phyloP scores from a whole-genome alignment of 2,329 filamentous ascomycete genomes.

The Diplodia sapinea region DNA sequence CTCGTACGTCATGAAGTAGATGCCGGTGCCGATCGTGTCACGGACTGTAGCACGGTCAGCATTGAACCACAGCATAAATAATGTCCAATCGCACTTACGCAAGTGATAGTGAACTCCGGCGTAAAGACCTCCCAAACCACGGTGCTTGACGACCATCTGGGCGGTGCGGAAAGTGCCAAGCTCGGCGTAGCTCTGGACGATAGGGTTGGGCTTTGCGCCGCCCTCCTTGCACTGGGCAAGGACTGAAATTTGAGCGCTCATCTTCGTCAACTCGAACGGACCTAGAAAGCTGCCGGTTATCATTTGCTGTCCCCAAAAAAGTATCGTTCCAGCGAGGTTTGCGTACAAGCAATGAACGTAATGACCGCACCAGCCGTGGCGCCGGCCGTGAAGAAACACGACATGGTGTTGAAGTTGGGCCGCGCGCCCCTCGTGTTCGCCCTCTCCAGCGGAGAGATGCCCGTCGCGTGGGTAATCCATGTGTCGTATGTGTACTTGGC shows the following conservation, averaged over 20 bases:
- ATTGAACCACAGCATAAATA: neutral
- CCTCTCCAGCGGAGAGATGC: slow-evolving; percentile 73
- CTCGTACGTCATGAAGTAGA: slow-evolving; percentile 91
- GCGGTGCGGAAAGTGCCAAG: slow-evolving; percentile 79
- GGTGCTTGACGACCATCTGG: slow-evolving; percentile 75
- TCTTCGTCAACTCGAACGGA: slow-evolving; percentile 88
- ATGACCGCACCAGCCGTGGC: slow-evolving; percentile 81
- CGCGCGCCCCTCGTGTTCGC: slow-evolving; percentile 73
- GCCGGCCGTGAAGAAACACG: slow-evolving; percentile 78
- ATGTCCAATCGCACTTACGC: slow-evolving; percentile 58
- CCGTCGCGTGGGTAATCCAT: slow-evolving; percentile 68
- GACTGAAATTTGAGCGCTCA: slow-evolving; percentile 84
- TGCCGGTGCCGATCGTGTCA: slow-evolving; percentile 80
- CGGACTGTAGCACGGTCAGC: slow-evolving; percentile 61
- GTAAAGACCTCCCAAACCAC: slow-evolving; percentile 75
- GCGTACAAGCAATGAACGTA: slow-evolving; percentile 74
- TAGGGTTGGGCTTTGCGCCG: slow-evolving; percentile 43
- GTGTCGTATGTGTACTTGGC: slow-evolving; percentile 74
- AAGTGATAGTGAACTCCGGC: slow-evolving; percentile 81
- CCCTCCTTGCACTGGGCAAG: slow-evolving; percentile 66
- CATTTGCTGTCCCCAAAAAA: neutral
- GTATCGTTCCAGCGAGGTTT: neutral
- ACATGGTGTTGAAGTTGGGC: slow-evolving; percentile 74
- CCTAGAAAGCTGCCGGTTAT: slow-evolving; percentile 50
- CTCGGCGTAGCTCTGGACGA: slow-evolving; percentile 70